Conservation (phyloP, 805 yeast genomes). For the Diddensiella santjacobensis region DNA sequence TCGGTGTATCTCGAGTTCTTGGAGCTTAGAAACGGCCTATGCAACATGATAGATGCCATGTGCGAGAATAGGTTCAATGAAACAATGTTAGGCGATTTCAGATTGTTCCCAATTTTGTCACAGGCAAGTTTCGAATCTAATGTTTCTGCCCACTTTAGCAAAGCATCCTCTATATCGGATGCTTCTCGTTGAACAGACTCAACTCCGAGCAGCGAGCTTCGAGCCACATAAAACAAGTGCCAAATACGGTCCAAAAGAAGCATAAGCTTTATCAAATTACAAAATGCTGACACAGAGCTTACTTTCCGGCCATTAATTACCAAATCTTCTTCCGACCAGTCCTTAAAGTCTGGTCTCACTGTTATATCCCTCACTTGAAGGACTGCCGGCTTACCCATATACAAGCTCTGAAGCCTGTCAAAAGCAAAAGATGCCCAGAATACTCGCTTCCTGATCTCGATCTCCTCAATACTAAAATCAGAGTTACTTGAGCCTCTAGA, state of each 20-base stretch:
- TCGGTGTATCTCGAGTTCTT: neutral
- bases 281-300: slow-evolving; percentile 7
- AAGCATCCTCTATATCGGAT: slow-evolving; percentile 1
- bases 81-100: slow-evolving; percentile 6
- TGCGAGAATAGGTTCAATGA: slow-evolving; percentile 8
- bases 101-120: neutral
- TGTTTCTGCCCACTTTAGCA: neutral
- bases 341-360: slow-evolving; percentile 7
- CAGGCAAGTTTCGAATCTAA: slow-evolving; percentile 4
- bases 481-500: neutral
- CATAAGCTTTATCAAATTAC: slow-evolving; percentile 7
- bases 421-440: slow-evolving; percentile 46
- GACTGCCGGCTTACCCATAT: slow-evolving; percentile 38
- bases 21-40: slow-evolving; percentile 7
- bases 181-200: slow-evolving; percentile 5
- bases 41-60: slow-evolving; percentile 4
- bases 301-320: slow-evolving; percentile 5
- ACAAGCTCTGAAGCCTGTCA: slow-evolving; percentile 44
- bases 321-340: slow-evolving; percentile 6
- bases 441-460: slow-evolving; percentile 33
- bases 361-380: slow-evolving; percentile 9
- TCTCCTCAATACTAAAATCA: slow-evolving; percentile 4
- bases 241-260: slow-evolving; percentile 8
- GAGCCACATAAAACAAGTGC: slow-evolving; percentile 8
- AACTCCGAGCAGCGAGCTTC: slow-evolving; percentile 8